A percentile compares a stretch with the other conserved stretches of the same genome.
Evolutionary conservation across 1,284 basidiomycete species (phyloP).

Genomic region (Ganoderma sp.): DNA sequence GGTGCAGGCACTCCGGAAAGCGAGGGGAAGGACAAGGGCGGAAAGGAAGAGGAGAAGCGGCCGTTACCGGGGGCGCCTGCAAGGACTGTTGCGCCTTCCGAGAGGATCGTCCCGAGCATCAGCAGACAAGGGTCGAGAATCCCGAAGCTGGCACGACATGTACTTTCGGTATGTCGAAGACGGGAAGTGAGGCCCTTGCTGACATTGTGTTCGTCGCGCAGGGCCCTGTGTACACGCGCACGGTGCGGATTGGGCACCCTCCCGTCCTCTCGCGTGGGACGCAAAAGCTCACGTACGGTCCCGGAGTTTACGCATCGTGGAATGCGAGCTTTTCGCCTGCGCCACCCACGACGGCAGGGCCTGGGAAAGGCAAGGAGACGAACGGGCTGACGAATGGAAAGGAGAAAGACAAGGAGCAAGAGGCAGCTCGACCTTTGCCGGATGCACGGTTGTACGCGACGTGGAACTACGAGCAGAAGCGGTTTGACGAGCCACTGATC

Average conservation of each 20-base stretch:
- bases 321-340: conserved; percentile 47
- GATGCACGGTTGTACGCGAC: conserved; percentile 76
- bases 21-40: conserved; percentile 38
- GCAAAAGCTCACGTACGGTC: conserved; percentile 67
- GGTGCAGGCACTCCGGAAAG: conserved; percentile 28
- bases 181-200: background rate
- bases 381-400: conserved; percentile 44
- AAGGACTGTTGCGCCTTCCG: conserved; percentile 57
- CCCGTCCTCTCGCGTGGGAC: conserved; percentile 59
- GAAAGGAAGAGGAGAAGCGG: conserved; percentile 52
- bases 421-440: conserved; percentile 52
- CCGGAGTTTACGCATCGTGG: conserved; percentile 69
- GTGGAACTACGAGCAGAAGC: conserved; percentile 77
- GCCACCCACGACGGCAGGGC: conserved; percentile 41
- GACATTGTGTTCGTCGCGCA: conserved; percentile 33
- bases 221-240: conserved; percentile 61
- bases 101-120: conserved; percentile 57
- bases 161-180: conserved; percentile 61
- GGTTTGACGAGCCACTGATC: conserved; percentile 57
- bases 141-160: conserved; percentile 63
- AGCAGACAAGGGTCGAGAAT: conserved; percentile 61
- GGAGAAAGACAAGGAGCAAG: conserved; percentile 40
- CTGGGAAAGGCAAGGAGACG: conserved; percentile 45
- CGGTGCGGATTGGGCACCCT: conserved; percentile 69
- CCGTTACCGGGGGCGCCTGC: conserved; percentile 57